Conservation (phyloP, 2,329 filamentous ascomycete species). For the Penicillium sp. region DNA sequence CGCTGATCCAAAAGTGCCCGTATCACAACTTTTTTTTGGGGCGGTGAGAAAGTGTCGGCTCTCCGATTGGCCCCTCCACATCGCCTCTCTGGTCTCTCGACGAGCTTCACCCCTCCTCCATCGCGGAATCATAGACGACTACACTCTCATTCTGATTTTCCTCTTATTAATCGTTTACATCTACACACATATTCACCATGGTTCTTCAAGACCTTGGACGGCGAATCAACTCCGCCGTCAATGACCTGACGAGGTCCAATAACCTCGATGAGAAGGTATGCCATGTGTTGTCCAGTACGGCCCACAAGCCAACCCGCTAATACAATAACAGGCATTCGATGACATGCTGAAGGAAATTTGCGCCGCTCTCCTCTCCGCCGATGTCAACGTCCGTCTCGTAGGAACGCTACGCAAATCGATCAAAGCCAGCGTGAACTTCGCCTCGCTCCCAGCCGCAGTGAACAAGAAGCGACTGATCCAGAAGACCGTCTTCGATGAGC, state of each 20-base stretch:
- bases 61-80: conserved; percentile 39
- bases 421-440: conserved; percentile 86
- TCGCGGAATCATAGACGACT: conserved; percentile 1
- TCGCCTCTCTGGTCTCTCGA: conserved; percentile 24
- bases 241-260: conserved; percentile 83
- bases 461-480: conserved; percentile 99
- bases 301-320: conserved; percentile 7
- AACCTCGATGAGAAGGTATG: conserved; percentile 93
- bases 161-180: conserved; percentile 7
- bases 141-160: background rate
- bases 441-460: conserved; percentile 81
- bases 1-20: conserved; percentile 5
- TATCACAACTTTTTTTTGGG: conserved; percentile 31
- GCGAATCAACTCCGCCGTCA: conserved; percentile 96
- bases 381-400: conserved; percentile 95
- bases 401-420: conserved; percentile 90
- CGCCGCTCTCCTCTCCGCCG: conserved; percentile 89
- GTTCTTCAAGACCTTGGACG: conserved; percentile 98
- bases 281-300: conserved; percentile 6
- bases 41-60: conserved; percentile 26
- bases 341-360: conserved; percentile 98
- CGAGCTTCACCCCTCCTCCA: conserved; percentile 21
- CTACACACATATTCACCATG: conserved; percentile 56
- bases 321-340: conserved; percentile 73
- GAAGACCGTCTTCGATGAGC: conserved; percentile 94